Evolutionary conservation across 805 yeast species (phyloP).

Genomic region (Cephaloascus albidus): DNA sequence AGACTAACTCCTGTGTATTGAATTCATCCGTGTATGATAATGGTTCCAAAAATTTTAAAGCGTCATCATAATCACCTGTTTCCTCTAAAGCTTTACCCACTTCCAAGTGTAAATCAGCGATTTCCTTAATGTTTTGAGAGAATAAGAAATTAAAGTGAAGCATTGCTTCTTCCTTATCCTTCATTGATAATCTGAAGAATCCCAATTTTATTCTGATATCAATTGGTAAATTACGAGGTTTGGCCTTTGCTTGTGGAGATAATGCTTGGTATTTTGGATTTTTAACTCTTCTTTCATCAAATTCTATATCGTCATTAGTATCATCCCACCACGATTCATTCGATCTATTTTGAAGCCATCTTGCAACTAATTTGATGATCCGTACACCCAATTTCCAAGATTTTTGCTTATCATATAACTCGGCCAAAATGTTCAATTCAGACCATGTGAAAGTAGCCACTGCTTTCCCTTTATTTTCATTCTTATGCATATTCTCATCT

Average conservation of each 20-base stretch:
- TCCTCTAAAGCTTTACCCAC: slow-evolving; percentile 71
- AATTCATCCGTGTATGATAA: slow-evolving; percentile 47
- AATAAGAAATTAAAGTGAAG: slow-evolving; percentile 56
- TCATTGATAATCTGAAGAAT: slow-evolving; percentile 55
- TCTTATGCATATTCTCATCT: slow-evolving; percentile 40
- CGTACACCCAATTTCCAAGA: slow-evolving; percentile 57
- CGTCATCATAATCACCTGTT: slow-evolving; percentile 65
- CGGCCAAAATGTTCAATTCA: slow-evolving; percentile 75
- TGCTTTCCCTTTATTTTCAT: slow-evolving; percentile 8
- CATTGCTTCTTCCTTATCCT: slow-evolving; percentile 61
- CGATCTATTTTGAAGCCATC: slow-evolving; percentile 75
- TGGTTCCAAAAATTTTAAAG: slow-evolving; percentile 55
- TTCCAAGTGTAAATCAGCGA: slow-evolving; percentile 64
- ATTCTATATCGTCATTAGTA: slow-evolving; percentile 64
- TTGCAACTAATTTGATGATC: slow-evolving; percentile 57
- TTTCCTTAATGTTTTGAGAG: slow-evolving; percentile 46
- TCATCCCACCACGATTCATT: slow-evolving; percentile 63
- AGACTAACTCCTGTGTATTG: slow-evolving; percentile 39
- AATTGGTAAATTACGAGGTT: slow-evolving; percentile 49
- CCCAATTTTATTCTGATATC: slow-evolving; percentile 85
- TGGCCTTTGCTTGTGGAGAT: slow-evolving; percentile 23
- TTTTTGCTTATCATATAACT: slow-evolving; percentile 62
- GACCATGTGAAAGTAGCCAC: slow-evolving; percentile 74
- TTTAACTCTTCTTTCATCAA: slow-evolving; percentile 59
- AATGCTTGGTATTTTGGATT: slow-evolving; percentile 33